Evolutionary conservation across 2,329 filamentous ascomycete species (phyloP), one percentile per base, ranked within the genome.

Genomic region (Ophiostoma perfectum): DNA sequence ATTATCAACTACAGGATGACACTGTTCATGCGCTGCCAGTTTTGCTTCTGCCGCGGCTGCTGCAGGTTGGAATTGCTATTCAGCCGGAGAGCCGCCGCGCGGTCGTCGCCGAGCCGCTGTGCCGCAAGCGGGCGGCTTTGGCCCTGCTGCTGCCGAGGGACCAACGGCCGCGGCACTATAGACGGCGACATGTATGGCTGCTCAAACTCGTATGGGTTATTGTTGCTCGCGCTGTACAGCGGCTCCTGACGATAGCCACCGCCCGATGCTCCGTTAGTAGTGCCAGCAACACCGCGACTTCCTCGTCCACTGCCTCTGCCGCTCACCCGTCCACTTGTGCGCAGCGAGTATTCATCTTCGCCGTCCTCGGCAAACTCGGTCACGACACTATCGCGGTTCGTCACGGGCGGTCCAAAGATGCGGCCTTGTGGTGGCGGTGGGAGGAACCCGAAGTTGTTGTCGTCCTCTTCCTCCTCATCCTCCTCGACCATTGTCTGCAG

Each of bases 301-400:
- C 11, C 12, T 27, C 27, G 27, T 27, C 27, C 27, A 27, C 36
- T 45, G 6, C 27, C 16, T 1, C 60, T 38, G 2, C 60, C 60
- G n/a, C 60, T 9, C 2, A 27, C 36, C 4, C 41, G 49, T n/a
- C 52, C 27, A 18, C n/a, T 58, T 3, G 16, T 45, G 11, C 39
- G 16, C 41, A 62, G 18, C 49, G 67, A 36, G 67, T 66, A 45
- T 36, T 67, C 49, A 72, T 73, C 70, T 73, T 79, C 76, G 70
- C 82, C 76, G 72, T 84, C 81, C 75, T 86, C 80, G 70, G 85
- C 83, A 69, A 85, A 82, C 75, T 86, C 79, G 8, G 83, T 81
- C 71, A 84, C 76, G 68, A 81, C 77, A 75, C 83, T 81, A 68
- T 81, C 79, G 36, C 76, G 74, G 49, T 71, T 71, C 63, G 49